Percentiles rank a stretch among this genome's conserved stretches.
Evolutionary conservation across 2,329 filamentous ascomycete genomes (phyloP).

Genomic region (Cryphonectria parasitica): DNA sequence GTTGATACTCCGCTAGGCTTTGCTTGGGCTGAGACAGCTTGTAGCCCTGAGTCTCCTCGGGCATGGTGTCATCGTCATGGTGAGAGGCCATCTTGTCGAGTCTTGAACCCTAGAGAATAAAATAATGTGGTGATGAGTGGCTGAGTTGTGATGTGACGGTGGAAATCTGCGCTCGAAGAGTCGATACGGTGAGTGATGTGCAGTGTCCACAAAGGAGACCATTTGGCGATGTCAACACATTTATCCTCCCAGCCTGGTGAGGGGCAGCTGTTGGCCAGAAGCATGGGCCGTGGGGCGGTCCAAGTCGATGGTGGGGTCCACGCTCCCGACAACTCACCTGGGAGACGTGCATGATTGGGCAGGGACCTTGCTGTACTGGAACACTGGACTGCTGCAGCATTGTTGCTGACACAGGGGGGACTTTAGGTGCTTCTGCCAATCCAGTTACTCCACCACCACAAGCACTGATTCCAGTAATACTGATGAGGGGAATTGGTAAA

Average conservation of each 20-base stretch:
- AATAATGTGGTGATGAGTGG: constrained; percentile 4
- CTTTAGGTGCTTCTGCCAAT: neutral
- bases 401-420: neutral
- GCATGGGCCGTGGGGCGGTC: constrained; percentile 14
- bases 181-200: constrained; percentile 27
- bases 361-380: constrained; percentile 23
- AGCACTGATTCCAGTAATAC: neutral
- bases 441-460: neutral
- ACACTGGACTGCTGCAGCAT: neutral
- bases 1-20: constrained; percentile 89
- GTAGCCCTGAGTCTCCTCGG: constrained; percentile 92
- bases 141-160: neutral
- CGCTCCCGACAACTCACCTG: constrained; percentile 9
- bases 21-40: constrained; percentile 97
- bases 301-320: constrained; percentile 13
- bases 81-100: constrained; percentile 64
- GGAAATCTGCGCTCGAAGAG: neutral
- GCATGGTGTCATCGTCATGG: constrained; percentile 79
- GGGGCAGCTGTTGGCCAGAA: constrained; percentile 17
- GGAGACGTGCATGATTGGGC: constrained; percentile 25
- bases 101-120: neutral
- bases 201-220: constrained; percentile 20
- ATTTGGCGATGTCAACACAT: constrained; percentile 28
- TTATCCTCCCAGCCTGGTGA: constrained; percentile 21
- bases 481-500: neutral